Conservation (phyloP, 768 basidiomycete species). For the Leccinum ochraceum region DNA sequence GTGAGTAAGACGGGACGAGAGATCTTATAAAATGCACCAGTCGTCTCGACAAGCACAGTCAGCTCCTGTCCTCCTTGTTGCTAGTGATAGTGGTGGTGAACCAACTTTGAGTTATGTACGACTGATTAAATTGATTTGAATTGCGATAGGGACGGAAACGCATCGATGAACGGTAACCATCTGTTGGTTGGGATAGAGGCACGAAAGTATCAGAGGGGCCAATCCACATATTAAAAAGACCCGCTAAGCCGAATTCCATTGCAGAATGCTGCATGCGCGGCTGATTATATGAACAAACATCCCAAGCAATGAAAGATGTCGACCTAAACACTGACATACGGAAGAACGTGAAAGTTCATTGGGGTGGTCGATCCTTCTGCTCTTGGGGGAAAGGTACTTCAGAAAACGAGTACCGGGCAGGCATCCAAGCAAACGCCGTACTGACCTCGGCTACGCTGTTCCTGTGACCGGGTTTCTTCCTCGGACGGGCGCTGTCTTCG, state of each 20-base stretch:
- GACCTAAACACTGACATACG: neutral
- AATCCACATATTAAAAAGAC: constrained; percentile 5
- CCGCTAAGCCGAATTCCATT: neutral
- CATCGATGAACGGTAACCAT: constrained; percentile 1
- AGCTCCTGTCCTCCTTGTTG: too few species aligned
- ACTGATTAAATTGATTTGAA: neutral
- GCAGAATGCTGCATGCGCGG: constrained; percentile 2
- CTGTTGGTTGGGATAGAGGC: neutral
- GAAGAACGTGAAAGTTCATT: constrained; percentile 6
- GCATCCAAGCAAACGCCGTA: neutral
- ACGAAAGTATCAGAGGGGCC: neutral
- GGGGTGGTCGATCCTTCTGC: constrained; percentile 7
- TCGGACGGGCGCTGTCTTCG: constrained; percentile 22
- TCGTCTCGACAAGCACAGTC: neutral
- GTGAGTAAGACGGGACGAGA: neutral
- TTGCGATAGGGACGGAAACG: neutral
- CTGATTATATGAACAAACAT: neutral
- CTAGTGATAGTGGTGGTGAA: neutral
- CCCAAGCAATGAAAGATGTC: neutral
- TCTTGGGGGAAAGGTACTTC: constrained; percentile 9
- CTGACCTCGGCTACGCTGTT: constrained; percentile 8
- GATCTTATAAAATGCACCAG: neutral
- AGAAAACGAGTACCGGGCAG: constrained; percentile 9
- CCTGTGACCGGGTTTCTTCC: constrained; percentile 19
- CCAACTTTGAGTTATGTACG: neutral